These are phyloP conservation scores for Neurospora sp. DNA, from an alignment of 495 filamentous ascomycete species.

Conservation along the genomic window DNA sequence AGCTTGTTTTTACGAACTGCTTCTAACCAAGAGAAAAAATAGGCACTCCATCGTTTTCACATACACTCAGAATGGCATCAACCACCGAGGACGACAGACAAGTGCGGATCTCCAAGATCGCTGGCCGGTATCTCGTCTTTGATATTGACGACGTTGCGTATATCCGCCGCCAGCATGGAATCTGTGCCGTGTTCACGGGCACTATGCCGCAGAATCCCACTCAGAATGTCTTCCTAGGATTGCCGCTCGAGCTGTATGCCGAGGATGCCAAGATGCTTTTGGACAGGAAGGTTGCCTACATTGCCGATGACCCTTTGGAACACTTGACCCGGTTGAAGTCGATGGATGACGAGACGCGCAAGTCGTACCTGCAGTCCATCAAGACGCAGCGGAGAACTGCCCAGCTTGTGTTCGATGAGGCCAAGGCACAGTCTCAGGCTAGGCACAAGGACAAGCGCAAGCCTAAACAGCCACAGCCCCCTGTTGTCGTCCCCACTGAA, in stretches of 20 bases:
- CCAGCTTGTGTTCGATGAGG: constrained; percentile 26
- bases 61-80: constrained; percentile 17
- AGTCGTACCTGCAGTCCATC: constrained; percentile 31
- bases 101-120: constrained; percentile 74
- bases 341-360: constrained; percentile 46
- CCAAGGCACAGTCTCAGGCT: constrained; percentile 26
- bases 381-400: constrained; percentile 31
- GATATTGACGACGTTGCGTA: constrained; percentile 73
- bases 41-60: not conserved
- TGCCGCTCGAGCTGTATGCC: constrained; percentile 81
- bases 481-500: not conserved
- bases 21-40: constrained; percentile 12
- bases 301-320: constrained; percentile 63
- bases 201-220: constrained; percentile 84
- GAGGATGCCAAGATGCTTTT: constrained; percentile 82
- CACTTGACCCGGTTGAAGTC: constrained; percentile 53
- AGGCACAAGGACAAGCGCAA: constrained; percentile 23
- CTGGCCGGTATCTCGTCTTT: constrained; percentile 79
- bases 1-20: not conserved
- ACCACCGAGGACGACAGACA: constrained; percentile 13
- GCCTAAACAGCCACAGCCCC: not conserved
- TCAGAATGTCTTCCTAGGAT: constrained; percentile 86
- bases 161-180: constrained; percentile 70
- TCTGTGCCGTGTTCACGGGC: constrained; percentile 79
- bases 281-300: constrained; percentile 66